These are phyloP conservation scores for Ilyonectria destructans DNA, from an alignment of 2,329 filamentous ascomycete genomes.

Conservation along the genomic window DNA sequence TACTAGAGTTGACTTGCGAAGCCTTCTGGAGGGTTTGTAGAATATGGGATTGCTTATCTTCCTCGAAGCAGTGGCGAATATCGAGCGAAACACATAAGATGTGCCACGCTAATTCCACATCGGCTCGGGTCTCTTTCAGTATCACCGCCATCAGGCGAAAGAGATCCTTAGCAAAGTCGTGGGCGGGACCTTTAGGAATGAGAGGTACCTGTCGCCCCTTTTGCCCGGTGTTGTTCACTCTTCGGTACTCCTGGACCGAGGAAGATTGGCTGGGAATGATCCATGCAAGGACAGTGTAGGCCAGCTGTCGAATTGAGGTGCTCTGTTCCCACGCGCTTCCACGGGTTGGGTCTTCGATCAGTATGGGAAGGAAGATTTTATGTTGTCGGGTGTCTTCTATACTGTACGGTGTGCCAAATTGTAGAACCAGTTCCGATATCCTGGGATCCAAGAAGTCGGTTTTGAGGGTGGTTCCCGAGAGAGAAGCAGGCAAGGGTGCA, in stretches of 20 bases:
- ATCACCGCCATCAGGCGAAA: slow-evolving; percentile 37
- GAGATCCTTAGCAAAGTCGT: slow-evolving; percentile 40
- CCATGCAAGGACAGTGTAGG: slow-evolving; percentile 66
- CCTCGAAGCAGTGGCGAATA: slow-evolving; percentile 49
- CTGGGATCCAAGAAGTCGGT: slow-evolving; percentile 56
- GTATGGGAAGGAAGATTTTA: slow-evolving; percentile 76
- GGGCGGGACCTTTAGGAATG: slow-evolving; percentile 28
- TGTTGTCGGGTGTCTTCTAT: slow-evolving; percentile 40
- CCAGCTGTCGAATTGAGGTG: slow-evolving; percentile 65
- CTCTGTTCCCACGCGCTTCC: slow-evolving; percentile 73
- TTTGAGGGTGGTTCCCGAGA: slow-evolving; percentile 23
- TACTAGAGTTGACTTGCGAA: slow-evolving; percentile 6
- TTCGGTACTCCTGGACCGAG: slow-evolving; percentile 56
- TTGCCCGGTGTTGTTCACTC: slow-evolving; percentile 52
- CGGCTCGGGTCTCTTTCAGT: slow-evolving; percentile 10
- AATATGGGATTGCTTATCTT: slow-evolving; percentile 48
- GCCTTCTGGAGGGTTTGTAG: slow-evolving; percentile 44
- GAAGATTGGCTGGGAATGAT: slow-evolving; percentile 34
- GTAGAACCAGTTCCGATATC: slow-evolving; percentile 58
- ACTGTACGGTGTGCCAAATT: slow-evolving; percentile 41
- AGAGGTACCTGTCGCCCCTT: slow-evolving; percentile 49
- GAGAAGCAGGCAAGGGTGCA: slow-evolving; percentile 37
- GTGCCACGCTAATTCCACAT: slow-evolving; percentile 42
- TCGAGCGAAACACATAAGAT: slow-evolving; percentile 50
- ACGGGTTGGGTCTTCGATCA: slow-evolving; percentile 71